phyloP scores from a whole-genome alignment of 306 rosid species.

The Casuarina glauca region DNA sequence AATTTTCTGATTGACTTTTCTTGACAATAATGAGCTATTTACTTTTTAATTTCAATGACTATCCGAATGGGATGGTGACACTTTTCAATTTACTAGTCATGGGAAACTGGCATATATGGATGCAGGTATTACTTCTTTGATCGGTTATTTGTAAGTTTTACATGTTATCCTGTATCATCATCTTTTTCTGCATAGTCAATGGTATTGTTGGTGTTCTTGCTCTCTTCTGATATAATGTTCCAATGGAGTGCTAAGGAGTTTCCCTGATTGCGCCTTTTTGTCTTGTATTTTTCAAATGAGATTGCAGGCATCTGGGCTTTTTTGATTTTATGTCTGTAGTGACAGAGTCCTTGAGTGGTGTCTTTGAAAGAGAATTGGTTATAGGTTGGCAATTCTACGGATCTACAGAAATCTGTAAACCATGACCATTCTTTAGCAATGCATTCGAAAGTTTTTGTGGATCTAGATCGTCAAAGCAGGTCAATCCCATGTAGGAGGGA shows the following conservation, averaged over 20 bases:
- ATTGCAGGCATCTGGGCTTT: neutral
- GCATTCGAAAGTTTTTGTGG: neutral
- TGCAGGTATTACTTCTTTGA: slow-evolving; percentile 59
- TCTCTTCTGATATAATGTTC: neutral
- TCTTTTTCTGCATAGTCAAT: slow-evolving; percentile 27
- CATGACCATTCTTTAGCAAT: neutral
- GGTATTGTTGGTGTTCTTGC: slow-evolving; percentile 1
- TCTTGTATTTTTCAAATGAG: neutral
- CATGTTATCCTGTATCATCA: slow-evolving; percentile 4
- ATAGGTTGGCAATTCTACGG: neutral
- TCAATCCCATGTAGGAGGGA: too few species aligned
- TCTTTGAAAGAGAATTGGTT: neutral
- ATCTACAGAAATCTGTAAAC: neutral
- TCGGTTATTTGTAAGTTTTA: slow-evolving; percentile 6
- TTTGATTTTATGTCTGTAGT: neutral
- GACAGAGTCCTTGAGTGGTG: neutral
- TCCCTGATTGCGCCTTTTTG: neutral
- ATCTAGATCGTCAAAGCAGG: neutral
- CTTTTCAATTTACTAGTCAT: slow-evolving; percentile 91
- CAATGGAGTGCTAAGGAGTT: neutral
- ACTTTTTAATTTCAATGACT: slow-evolving; percentile 91
- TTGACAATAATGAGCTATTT: slow-evolving; percentile 80
- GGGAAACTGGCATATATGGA: slow-evolving; percentile 78
- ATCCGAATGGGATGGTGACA: slow-evolving; percentile 98
- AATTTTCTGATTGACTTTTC: slow-evolving; percentile 39